phyloP scores from a whole-genome alignment of 345 rosid genomes.

The Eucalyptus curtisii region DNA sequence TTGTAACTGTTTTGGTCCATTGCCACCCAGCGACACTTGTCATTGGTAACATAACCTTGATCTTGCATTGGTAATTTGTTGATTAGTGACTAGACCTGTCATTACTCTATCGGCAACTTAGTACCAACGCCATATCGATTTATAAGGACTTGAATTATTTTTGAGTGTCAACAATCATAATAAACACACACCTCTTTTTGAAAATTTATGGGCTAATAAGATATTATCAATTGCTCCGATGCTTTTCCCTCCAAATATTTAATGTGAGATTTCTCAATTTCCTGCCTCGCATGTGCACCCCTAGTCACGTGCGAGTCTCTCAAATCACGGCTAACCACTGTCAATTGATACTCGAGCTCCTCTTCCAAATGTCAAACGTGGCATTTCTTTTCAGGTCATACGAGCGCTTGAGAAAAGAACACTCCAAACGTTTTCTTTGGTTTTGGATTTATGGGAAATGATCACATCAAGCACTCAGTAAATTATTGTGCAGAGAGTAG shows the following conservation, averaged over 20 bases:
- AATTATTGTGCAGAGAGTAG: too few species aligned
- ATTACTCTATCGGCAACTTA: background rate
- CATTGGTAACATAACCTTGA: too few species aligned
- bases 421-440: too few species aligned
- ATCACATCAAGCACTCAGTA: too few species aligned
- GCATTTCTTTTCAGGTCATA: too few species aligned
- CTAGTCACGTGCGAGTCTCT: background rate
- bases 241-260: background rate
- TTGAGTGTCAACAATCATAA: background rate
- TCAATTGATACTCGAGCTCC: background rate
- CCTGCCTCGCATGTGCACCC: background rate
- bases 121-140: background rate
- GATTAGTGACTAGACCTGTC: background rate
- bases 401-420: too few species aligned
- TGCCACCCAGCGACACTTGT: background rate
- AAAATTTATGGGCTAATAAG: background rate
- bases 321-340: background rate
- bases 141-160: background rate
- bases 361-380: too few species aligned
- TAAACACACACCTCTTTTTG: background rate
- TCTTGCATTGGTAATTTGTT: too few species aligned
- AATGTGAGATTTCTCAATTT: background rate
- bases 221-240: background rate
- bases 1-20: background rate
- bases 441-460: too few species aligned